Percentiles rank a stretch among this genome's conserved stretches.
These are phyloP conservation scores for Tolypocladium cylindrosporum DNA, from an alignment of 2,329 filamentous ascomycete genomes.

Conservation along the genomic window DNA sequence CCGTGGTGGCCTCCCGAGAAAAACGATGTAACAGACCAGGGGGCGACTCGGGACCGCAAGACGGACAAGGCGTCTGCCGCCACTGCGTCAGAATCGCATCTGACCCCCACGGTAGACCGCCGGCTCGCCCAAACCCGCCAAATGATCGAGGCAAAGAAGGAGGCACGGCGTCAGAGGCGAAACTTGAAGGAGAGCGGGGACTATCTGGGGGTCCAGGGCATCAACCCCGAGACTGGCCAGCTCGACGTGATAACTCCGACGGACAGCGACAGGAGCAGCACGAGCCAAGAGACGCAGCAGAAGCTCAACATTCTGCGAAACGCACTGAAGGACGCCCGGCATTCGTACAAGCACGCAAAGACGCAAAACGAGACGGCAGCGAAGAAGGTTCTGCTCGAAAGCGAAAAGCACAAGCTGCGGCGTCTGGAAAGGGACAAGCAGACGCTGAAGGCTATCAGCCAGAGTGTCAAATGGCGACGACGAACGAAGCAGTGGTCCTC, in stretches of 20 bases:
- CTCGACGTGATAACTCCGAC: conserved; percentile 41
- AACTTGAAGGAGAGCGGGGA: conserved; percentile 45
- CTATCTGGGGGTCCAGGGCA: conserved; percentile 47
- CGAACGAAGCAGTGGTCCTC: conserved; percentile 41
- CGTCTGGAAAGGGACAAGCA: conserved; percentile 32
- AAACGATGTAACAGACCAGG: not conserved
- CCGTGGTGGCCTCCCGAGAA: not conserved
- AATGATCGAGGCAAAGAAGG: conserved; percentile 17
- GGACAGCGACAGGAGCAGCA: conserved; percentile 31
- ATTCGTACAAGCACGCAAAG: conserved; percentile 28
- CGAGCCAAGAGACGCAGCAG: conserved; percentile 18
- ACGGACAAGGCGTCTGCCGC: not conserved
- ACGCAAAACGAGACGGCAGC: conserved; percentile 36
- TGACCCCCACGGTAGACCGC: not conserved
- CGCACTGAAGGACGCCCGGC: conserved; percentile 22
- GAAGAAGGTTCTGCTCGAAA: conserved; percentile 13
- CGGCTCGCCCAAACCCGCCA: not conserved
- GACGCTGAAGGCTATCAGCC: conserved; percentile 17
- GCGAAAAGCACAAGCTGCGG: conserved; percentile 28
- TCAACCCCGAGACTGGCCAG: conserved; percentile 46
- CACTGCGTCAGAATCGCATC: not conserved
- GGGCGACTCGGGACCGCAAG: too few species aligned
- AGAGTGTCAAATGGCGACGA: conserved; percentile 32
- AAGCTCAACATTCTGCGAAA: conserved; percentile 21
- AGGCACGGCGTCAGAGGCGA: conserved; percentile 26